Conservation (phyloP, 2,329 filamentous ascomycete genomes). For the Stemphylium vesicarium region DNA sequence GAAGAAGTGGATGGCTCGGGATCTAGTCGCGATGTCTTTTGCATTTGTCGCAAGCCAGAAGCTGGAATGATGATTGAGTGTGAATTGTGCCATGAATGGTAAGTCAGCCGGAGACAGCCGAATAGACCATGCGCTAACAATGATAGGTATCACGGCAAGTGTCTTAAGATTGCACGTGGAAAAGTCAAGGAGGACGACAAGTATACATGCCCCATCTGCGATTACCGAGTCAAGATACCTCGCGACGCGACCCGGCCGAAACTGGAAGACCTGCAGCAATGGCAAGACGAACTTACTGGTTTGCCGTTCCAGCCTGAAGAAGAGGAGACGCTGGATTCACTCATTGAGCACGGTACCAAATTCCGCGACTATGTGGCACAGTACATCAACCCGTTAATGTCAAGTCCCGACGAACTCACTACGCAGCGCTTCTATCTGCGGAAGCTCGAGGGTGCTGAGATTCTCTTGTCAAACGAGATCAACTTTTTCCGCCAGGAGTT, state of each 20-base stretch:
- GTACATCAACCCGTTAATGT: conserved; percentile 81
- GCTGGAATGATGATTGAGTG: conserved; percentile 99
- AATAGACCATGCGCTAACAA: conserved; percentile 30
- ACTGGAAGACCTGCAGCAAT: conserved; percentile 82
- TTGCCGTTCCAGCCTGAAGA: conserved; percentile 97
- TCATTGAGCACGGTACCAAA: conserved; percentile 81
- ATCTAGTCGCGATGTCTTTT: conserved; percentile 81
- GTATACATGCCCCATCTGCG: conserved; percentile 97
- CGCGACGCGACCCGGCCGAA: conserved; percentile 95
- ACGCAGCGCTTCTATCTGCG: conserved; percentile 93
- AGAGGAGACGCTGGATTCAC: conserved; percentile 82
- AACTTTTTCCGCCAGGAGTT: conserved; percentile 97
- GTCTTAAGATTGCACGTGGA: conserved; percentile 93
- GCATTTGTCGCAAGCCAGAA: conserved; percentile 91
- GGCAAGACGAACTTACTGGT: conserved; percentile 80
- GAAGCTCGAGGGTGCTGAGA: conserved; percentile 96
- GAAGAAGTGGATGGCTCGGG: conserved; percentile 54
- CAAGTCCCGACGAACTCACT: conserved; percentile 83
- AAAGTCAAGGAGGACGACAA: conserved; percentile 99
- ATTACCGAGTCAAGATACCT: conserved; percentile 95
- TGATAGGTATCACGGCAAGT: conserved; percentile 94
- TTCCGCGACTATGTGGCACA: conserved; percentile 83
- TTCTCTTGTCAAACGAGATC: conserved; percentile 89
- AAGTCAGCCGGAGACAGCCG: conserved; percentile 46
- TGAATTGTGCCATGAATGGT: conserved; percentile 97